Evolutionary conservation across 768 basidiomycete genomes (phyloP), one percentile per base, ranked within the genome.

Genomic region (Boletus sp.): DNA sequence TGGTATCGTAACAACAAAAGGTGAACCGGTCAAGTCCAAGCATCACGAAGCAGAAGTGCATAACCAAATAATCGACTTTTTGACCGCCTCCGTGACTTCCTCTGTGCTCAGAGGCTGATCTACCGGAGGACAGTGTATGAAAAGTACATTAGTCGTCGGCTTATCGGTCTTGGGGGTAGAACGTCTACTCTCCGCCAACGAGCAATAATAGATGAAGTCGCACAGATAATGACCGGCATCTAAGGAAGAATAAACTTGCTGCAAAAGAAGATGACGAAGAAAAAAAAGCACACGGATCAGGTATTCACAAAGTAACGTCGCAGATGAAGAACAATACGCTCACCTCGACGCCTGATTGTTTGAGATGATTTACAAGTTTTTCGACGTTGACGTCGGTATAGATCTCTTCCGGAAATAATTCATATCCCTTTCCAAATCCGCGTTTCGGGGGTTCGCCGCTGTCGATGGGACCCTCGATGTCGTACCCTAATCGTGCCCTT

Each of bases 191-290:
- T 89, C 88, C 5, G 87, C 86, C 29, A 90, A 78, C 10, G 87
- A 89, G 65, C 86, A 86, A 64, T 87, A 91, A 68, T 86, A 89
- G 57, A 86, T 80, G 69, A 86, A 90, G 72, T 90, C 89, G 67
- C 85, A 88, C 11, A 90, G 72, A 68, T 84, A 91, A 67, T 87
- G 86, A 0, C 88, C 89, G 15, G 87, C 85, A 65, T 90, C 89
- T 78, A 85, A 81, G 3, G 88, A 89, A 18, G 85, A 79, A 66
- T 85, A 84, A 20, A 89, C 83, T 73, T 85, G 78, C 85, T 89
- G 63, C 48, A 48, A 50, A 57, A 3, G 5, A 24, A 14, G 9
- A 20, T 2, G 30, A 45, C 41, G 53, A 53, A 32, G 35, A 44
- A 54, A 48, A 32, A 17, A n/a, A 6, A 20, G 28, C 7, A 40